phyloP scores from a whole-genome alignment of 495 filamentous ascomycete species.

The Choiromyces venosus region DNA sequence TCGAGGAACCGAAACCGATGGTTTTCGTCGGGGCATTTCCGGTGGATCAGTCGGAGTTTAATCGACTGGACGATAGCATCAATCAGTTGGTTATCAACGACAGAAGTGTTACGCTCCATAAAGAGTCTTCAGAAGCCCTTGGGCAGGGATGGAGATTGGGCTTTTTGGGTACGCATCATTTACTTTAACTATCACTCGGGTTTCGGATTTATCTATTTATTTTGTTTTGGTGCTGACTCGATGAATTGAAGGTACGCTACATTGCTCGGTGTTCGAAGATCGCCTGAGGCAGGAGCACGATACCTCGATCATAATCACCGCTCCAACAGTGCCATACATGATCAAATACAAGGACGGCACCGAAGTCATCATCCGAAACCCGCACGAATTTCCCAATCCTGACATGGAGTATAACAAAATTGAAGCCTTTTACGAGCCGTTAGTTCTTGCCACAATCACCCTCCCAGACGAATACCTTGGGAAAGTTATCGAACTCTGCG shows the following conservation, averaged over 20 bases:
- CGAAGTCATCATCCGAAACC: constrained; percentile 72
- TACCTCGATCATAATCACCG: constrained; percentile 92
- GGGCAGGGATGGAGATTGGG: constrained; percentile 92
- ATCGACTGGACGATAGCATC: constrained; percentile 87
- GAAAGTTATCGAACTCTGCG: constrained; percentile 90
- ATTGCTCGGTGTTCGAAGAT: constrained; percentile 97
- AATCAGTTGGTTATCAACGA: constrained; percentile 91
- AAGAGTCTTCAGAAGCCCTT: constrained; percentile 86
- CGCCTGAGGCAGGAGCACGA: constrained; percentile 92
- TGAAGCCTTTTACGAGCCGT: constrained; percentile 72
- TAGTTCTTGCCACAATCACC: constrained; percentile 78
- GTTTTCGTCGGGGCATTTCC: constrained; percentile 94
- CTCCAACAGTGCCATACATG: constrained; percentile 88
- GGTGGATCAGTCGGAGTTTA: constrained; percentile 78
- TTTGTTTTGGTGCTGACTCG: neutral
- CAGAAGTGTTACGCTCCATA: constrained; percentile 84
- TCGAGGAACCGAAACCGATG: constrained; percentile 98
- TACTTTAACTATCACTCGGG: neutral
- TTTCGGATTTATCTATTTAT: neutral
- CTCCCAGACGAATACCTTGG: constrained; percentile 91
- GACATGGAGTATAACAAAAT: constrained; percentile 57
- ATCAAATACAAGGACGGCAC: constrained; percentile 65
- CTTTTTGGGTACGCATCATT: constrained; percentile 57
- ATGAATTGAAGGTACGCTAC: constrained; percentile 60
- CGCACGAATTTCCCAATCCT: constrained; percentile 74